Evolutionary conservation across 208 protist species (phyloP).

Genomic region (Eutreptiella sp.): DNA sequence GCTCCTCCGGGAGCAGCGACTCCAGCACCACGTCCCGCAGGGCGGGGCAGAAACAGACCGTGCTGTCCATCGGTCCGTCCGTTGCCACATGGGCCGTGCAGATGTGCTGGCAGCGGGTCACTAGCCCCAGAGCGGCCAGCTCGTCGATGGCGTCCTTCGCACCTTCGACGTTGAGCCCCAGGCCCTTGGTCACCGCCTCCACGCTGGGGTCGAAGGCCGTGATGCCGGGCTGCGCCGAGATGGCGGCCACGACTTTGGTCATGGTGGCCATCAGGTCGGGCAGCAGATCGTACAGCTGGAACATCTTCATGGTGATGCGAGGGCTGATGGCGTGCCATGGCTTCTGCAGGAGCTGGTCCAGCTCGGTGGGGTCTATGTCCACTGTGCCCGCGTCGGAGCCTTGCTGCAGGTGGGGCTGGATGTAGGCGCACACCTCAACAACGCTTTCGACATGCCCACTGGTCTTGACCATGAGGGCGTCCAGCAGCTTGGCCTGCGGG

Average conservation of each 20-base stretch:
- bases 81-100: background rate
- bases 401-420: background rate
- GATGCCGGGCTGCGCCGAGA: conserved; percentile 1
- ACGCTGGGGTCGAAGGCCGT: background rate
- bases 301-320: background rate
- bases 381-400: too few relatives aligned
- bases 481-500: background rate
- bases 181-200: background rate
- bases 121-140: background rate
- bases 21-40: background rate
- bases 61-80: background rate
- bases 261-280: background rate
- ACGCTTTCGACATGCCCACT: background rate
- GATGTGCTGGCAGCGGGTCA: conserved; percentile 8
- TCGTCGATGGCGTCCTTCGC: conserved; percentile 3
- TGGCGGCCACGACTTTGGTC: background rate
- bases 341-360: background rate
- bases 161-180: too few relatives aligned
- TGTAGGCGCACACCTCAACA: background rate
- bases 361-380: too few relatives aligned
- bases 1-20: conserved; percentile 3
- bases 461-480: background rate
- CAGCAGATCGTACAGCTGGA: background rate
- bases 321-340: background rate
- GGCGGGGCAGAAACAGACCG: background rate